Evolutionary conservation across 106 monocot species (phyloP), one percentile per base, ranked within the genome.

Genomic region (Xerophyta viscosa): DNA sequence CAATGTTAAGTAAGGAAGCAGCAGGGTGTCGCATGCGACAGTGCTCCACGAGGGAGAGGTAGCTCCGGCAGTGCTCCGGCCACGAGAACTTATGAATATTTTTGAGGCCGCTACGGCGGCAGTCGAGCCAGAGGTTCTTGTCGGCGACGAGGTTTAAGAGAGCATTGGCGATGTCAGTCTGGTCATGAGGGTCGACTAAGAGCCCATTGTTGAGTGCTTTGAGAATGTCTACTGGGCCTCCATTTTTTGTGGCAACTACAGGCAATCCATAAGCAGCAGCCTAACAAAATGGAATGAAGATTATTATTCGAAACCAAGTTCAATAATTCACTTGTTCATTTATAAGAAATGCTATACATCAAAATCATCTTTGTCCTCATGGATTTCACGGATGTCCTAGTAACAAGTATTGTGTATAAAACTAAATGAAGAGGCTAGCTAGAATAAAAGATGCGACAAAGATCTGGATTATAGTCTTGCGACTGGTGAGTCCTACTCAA

Each of bases 51-150:
- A 74, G 63, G 61, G 87, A 71, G 13, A 87, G 65, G 71, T 77
- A 87, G 61, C 46, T 64, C 19, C 61, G 69, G 56, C 87, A 82
- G 48, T 87, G 87, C 54, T 87, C 82, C 2, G 87, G 87, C 87
- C 87, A 87, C 4, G 87, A 87, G 78, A 77, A 87, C 24, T 68
- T 66, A 52, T 74, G 73, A 63, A 87, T 87, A 68, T 87, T 81
- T 53, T 68, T 71, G 50, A 81, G 74, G 27, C 87, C 87, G 25
- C 62, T 81, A 44, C 73, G 70, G 24, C 87, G 74, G 60, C 81
- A 77, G 1, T 87, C 81, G 1, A 64, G 46, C 87, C 87, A 87
- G 12, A 67, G 70, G 15, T 37, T 43, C 57, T 82, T 87, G 37
- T 78, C 65, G 41, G 81, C 66, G 12, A 87, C 58, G 8, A 87